These are phyloP conservation scores for Teratosphaeria destructans DNA, from an alignment of 2,329 filamentous ascomycete species.

Conservation along the genomic window DNA sequence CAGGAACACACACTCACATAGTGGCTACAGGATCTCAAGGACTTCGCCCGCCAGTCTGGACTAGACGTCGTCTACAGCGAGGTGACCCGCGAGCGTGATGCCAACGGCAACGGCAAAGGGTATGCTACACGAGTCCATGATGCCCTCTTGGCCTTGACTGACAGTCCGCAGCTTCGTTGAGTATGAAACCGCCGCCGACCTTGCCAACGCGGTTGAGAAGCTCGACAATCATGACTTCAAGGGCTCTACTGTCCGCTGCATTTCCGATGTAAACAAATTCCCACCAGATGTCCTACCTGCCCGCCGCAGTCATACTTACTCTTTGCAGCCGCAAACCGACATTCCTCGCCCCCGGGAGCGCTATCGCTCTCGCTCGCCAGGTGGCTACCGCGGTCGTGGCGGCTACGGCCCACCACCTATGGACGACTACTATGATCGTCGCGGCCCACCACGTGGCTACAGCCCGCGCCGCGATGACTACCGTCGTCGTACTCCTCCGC, in stretches of 20 bases:
- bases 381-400: constrained; percentile 45
- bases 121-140: constrained; percentile 38
- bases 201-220: constrained; percentile 88
- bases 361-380: constrained; percentile 64
- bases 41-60: constrained; percentile 93
- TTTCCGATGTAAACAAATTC: constrained; percentile 61
- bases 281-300: not conserved
- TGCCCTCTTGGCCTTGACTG: not conserved
- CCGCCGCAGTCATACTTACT: constrained; percentile 1
- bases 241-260: constrained; percentile 72
- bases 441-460: constrained; percentile 70
- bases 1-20: not conserved
- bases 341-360: constrained; percentile 42
- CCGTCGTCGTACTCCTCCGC: constrained; percentile 71
- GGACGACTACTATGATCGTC: constrained; percentile 66
- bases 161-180: constrained; percentile 71
- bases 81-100: constrained; percentile 82
- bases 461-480: constrained; percentile 77
- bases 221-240: constrained; percentile 91
- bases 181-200: constrained; percentile 84
- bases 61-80: constrained; percentile 98
- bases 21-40: constrained; percentile 85
- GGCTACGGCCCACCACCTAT: constrained; percentile 50
- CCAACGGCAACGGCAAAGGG: constrained; percentile 54
- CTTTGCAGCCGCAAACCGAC: constrained; percentile 63